A percentile compares a stretch with the other conserved stretches of the same genome.
These are phyloP conservation scores for Hansenula sp. DNA, from an alignment of 1,139 yeast species.

Conservation along the genomic window DNA sequence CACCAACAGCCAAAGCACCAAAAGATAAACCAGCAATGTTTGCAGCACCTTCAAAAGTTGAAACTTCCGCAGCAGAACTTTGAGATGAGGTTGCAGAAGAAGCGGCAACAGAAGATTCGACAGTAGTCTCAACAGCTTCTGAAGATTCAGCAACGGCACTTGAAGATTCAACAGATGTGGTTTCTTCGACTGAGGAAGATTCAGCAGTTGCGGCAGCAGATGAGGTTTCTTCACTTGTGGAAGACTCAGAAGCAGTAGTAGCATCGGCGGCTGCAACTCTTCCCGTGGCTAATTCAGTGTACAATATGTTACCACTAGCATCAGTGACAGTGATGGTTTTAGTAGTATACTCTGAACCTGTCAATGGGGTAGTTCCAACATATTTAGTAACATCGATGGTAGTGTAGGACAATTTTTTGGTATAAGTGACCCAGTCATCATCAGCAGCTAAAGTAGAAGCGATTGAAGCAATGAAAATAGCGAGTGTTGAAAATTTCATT, in stretches of 20 bases:
- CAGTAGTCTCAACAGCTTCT: no score
- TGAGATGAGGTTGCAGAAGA: no score
- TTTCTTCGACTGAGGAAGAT: not conserved
- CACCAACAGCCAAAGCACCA: not conserved
- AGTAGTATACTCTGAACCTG: not conserved
- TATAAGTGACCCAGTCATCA: not conserved
- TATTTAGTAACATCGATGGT: not conserved
- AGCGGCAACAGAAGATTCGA: no score
- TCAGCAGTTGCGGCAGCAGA: not conserved
- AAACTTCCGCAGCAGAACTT: no score
- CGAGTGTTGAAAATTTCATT: no score
- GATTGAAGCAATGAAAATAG: no score
- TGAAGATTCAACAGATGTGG: no score
- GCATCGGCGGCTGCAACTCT: not conserved
- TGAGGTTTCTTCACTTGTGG: not conserved
- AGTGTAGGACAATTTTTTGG: not conserved
- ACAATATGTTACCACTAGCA: not conserved
- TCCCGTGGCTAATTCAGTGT: not conserved
- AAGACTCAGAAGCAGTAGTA: not conserved
- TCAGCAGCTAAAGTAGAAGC: not conserved
- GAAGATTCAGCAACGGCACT: no score
- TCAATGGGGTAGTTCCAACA: not conserved
- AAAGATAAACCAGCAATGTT: not conserved
- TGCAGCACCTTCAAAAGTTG: not conserved
- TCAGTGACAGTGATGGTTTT: not conserved